Conservation (phyloP, 345 rosid genomes). For the Syzygium grande region DNA sequence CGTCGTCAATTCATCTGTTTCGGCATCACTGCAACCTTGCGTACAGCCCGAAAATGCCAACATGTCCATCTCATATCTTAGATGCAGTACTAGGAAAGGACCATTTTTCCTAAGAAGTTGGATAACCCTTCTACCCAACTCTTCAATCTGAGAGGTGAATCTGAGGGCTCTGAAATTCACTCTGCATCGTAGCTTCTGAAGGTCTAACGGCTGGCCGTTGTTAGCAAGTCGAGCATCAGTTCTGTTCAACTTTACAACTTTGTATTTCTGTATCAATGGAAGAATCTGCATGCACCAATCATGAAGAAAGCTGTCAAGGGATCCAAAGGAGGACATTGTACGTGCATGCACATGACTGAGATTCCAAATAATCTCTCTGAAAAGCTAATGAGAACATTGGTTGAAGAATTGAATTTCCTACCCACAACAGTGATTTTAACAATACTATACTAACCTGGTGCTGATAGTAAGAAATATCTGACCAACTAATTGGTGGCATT, state of each 20-base stretch:
- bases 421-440: not conserved
- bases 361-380: not conserved
- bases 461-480: constrained; percentile 49
- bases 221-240: constrained; percentile 45
- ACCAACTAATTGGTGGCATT: constrained; percentile 50
- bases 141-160: constrained; percentile 32
- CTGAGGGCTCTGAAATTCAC: constrained; percentile 31
- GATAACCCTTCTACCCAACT: constrained; percentile 31
- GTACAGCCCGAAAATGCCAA: constrained; percentile 48
- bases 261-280: constrained; percentile 18
- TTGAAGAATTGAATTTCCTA: not conserved
- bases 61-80: constrained; percentile 60
- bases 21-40: constrained; percentile 31
- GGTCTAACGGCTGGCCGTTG: constrained; percentile 26
- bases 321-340: not conserved
- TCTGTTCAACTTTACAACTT: constrained; percentile 29
- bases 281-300: constrained; percentile 28
- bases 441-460: constrained; percentile 13
- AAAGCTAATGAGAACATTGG: not conserved
- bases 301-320: not conserved
- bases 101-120: constrained; percentile 31
- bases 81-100: constrained; percentile 46
- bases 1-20: constrained; percentile 28
- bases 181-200: constrained; percentile 41
- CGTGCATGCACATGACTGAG: not conserved